phyloP scores from a whole-genome alignment of 2,329 filamentous ascomycete species.

The Trichoderma koningii region DNA sequence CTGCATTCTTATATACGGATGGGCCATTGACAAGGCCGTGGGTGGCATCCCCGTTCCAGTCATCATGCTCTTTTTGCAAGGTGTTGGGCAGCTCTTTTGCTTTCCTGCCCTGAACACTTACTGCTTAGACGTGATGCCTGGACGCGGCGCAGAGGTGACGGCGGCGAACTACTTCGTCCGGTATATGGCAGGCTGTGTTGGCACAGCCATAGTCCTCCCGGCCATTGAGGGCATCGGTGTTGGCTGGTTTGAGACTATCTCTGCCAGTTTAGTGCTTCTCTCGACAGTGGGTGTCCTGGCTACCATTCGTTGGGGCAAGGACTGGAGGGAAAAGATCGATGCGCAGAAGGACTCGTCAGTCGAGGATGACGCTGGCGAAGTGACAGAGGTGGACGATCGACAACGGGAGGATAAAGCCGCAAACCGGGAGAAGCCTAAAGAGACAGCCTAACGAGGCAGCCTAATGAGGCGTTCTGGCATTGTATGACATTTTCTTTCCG shows the following conservation, averaged over 20 bases:
- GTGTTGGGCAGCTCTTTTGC: slow-evolving; percentile 72
- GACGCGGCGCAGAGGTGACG: slow-evolving; percentile 69
- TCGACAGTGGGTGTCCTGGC: slow-evolving; percentile 43
- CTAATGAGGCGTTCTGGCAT: neutral
- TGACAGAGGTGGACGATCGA: slow-evolving; percentile 24
- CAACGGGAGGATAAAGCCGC: neutral
- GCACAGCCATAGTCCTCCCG: slow-evolving; percentile 71
- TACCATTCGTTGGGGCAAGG: slow-evolving; percentile 45
- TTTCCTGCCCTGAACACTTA: slow-evolving; percentile 79
- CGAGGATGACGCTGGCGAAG: neutral
- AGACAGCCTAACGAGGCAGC: neutral
- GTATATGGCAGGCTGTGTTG: slow-evolving; percentile 72
- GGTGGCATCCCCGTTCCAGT: slow-evolving; percentile 64
- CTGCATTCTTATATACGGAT: slow-evolving; percentile 65
- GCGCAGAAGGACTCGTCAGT: slow-evolving; percentile 26
- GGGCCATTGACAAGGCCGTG: slow-evolving; percentile 51
- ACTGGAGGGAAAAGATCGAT: slow-evolving; percentile 45
- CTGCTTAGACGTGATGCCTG: slow-evolving; percentile 77
- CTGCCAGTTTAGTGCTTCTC: slow-evolving; percentile 42
- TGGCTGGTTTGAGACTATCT: slow-evolving; percentile 77
- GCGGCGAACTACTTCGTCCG: slow-evolving; percentile 79
- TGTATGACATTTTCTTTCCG: neutral
- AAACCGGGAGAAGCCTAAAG: neutral
- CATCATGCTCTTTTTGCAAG: slow-evolving; percentile 73
- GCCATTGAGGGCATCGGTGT: slow-evolving; percentile 74